phyloP scores from a whole-genome alignment of 208 protist species.

The Trypanosoma brucei region DNA sequence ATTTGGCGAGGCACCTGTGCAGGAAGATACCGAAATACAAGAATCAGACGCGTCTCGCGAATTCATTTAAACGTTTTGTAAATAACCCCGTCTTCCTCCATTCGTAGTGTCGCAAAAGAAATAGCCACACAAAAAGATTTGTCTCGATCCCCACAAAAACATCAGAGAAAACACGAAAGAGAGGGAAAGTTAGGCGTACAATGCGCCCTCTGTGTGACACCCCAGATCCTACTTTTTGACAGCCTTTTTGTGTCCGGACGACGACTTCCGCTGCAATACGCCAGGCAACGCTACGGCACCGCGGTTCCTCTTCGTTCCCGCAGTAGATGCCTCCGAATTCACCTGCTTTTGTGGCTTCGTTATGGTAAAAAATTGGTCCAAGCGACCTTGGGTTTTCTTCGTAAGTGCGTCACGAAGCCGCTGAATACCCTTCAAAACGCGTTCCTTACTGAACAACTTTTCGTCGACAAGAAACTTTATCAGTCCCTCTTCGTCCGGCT shows the following conservation, averaged over 20 bases:
- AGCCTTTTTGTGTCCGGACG: conserved; percentile 70
- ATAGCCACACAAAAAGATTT: too few relatives aligned
- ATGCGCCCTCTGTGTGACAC: not conserved
- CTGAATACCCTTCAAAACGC: conserved; percentile 79
- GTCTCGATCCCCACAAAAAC: too few relatives aligned
- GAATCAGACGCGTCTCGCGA: too few relatives aligned
- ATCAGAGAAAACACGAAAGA: conserved; percentile 1
- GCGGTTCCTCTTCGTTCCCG: conserved; percentile 47
- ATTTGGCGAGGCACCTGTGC: too few relatives aligned
- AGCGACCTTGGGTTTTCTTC: conserved; percentile 80
- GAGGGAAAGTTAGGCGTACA: conserved; percentile 10
- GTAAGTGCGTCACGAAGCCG: conserved; percentile 64
- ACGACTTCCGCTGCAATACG: conserved; percentile 52
- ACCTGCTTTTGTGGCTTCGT: conserved; percentile 12
- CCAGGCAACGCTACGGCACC: conserved; percentile 47
- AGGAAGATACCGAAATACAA: too few relatives aligned
- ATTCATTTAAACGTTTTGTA: too few relatives aligned
- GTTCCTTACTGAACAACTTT: conserved; percentile 95
- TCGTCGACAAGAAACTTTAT: conserved; percentile 97
- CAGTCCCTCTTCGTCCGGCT: conserved; percentile 96
- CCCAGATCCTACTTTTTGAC: conserved; percentile 63
- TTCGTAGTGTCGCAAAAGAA: too few relatives aligned
- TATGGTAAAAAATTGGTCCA: conserved; percentile 90
- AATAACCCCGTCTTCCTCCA: too few relatives aligned
- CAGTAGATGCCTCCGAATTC: conserved; percentile 3